Evolutionary conservation across 257 asterid species (phyloP).

Genomic region (Ehretia macrophylla): DNA sequence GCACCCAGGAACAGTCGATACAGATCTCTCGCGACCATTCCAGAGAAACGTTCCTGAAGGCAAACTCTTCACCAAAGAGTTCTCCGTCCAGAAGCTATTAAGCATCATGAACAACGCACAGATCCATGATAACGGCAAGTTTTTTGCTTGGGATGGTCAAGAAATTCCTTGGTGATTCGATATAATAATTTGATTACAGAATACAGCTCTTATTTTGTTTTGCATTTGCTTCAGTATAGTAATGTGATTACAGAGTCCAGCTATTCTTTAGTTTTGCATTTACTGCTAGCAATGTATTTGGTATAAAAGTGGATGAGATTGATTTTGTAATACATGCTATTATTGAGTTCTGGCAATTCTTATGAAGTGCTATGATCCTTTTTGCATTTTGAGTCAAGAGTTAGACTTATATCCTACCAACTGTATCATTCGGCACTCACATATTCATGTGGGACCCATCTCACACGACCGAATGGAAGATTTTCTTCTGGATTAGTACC

Average conservation of each 20-base stretch:
- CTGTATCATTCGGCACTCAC: too few relatives aligned
- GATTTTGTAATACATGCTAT: not conserved
- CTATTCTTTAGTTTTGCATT: too few relatives aligned
- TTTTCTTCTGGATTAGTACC: too few relatives aligned
- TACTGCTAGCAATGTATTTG: too few relatives aligned
- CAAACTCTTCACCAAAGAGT: conserved; percentile 79
- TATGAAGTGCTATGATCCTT: too few relatives aligned
- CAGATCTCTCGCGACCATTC: conserved; percentile 89
- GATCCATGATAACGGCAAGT: conserved; percentile 73
- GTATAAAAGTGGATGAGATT: too few relatives aligned
- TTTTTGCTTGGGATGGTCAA: conserved; percentile 95
- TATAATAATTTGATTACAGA: not conserved
- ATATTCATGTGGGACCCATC: too few relatives aligned
- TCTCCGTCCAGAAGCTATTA: conserved; percentile 68
- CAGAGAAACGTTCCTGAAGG: conserved; percentile 70
- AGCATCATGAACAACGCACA: conserved; percentile 55
- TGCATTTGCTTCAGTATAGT: too few relatives aligned
- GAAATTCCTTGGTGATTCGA: conserved; percentile 74
- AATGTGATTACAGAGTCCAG: too few relatives aligned
- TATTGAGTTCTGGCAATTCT: not conserved
- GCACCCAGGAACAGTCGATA: conserved; percentile 98
- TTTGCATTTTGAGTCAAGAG: too few relatives aligned
- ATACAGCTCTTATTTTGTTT: not conserved
- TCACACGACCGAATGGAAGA: too few relatives aligned
- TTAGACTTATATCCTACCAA: too few relatives aligned